Evolutionary conservation across 164 flowering plant genomes (phyloP).

Genomic region (Malania oleifera): DNA sequence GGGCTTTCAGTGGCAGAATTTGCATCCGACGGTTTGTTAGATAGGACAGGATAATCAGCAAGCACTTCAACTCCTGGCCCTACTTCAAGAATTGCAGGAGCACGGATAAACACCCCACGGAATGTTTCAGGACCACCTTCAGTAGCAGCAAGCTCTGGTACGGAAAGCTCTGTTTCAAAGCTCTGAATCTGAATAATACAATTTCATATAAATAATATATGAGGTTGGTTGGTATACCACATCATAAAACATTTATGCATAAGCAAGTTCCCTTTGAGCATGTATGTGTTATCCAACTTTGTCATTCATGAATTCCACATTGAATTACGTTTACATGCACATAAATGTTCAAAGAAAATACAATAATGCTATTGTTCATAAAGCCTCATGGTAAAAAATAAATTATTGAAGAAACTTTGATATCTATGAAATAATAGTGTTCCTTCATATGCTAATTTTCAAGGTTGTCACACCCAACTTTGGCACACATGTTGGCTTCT

Average conservation of each 20-base stretch:
- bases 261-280: neutral
- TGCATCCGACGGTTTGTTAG: slow-evolving; percentile 22
- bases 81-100: slow-evolving; percentile 85
- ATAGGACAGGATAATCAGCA: slow-evolving; percentile 55
- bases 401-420: too few species aligned
- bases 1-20: slow-evolving; percentile 24
- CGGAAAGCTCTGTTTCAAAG: slow-evolving; percentile 77
- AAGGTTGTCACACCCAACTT: too few species aligned
- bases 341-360: too few species aligned
- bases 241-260: neutral
- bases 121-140: slow-evolving; percentile 87
- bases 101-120: slow-evolving; percentile 91
- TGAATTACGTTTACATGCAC: too few species aligned
- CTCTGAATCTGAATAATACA: slow-evolving; percentile 60
- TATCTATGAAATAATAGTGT: too few species aligned
- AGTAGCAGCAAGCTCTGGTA: slow-evolving; percentile 56
- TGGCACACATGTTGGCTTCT: too few species aligned
- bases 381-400: too few species aligned
- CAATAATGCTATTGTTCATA: too few species aligned
- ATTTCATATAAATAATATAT: neutral
- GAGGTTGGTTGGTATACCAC: neutral
- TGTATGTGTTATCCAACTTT: too few species aligned
- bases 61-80: slow-evolving; percentile 90
- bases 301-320: too few species aligned
- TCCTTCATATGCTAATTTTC: too few species aligned